Percentiles rank a stretch among this genome's conserved stretches.
These are phyloP conservation scores for Cadophora gregata DNA, from an alignment of 2,329 filamentous ascomycete species.

Conservation along the genomic window DNA sequence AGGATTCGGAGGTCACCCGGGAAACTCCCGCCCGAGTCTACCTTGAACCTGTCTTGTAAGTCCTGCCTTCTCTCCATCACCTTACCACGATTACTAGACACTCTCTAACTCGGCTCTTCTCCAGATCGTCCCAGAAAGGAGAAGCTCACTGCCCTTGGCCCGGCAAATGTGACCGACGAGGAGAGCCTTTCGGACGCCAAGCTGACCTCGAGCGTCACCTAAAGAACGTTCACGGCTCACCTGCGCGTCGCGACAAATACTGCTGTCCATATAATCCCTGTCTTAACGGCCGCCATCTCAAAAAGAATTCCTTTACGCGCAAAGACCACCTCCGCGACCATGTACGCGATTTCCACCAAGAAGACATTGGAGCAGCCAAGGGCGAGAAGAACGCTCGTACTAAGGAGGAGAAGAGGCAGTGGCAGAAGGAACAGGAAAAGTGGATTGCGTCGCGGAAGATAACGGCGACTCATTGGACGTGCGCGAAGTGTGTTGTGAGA, in stretches of 20 bases:
- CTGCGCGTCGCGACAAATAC: constrained; percentile 33
- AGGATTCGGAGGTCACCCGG: background rate
- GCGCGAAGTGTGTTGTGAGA: constrained; percentile 38
- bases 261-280: constrained; percentile 45
- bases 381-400: constrained; percentile 23
- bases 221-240: constrained; percentile 41
- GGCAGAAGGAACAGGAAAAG: constrained; percentile 28
- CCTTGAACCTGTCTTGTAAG: constrained; percentile 29
- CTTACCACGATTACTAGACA: background rate
- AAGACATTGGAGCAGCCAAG: constrained; percentile 44
- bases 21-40: constrained; percentile 31
- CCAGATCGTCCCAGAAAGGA: constrained; percentile 28
- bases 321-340: constrained; percentile 57
- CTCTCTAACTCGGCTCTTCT: background rate
- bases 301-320: constrained; percentile 49
- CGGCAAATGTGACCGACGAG: constrained; percentile 28
- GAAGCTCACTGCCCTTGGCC: constrained; percentile 36
- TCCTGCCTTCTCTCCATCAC: background rate
- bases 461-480: constrained; percentile 37
- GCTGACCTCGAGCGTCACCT: constrained; percentile 49
- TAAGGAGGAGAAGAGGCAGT: constrained; percentile 21
- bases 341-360: constrained; percentile 53
- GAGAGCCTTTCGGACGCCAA: constrained; percentile 39
- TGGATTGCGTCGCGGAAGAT: constrained; percentile 38
- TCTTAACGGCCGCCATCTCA: constrained; percentile 27